A percentile compares a stretch with the other conserved stretches of the same genome.
phyloP scores from a whole-genome alignment of 192 early-diverging fungal genomes.

The Obelidium mucronatum region DNA sequence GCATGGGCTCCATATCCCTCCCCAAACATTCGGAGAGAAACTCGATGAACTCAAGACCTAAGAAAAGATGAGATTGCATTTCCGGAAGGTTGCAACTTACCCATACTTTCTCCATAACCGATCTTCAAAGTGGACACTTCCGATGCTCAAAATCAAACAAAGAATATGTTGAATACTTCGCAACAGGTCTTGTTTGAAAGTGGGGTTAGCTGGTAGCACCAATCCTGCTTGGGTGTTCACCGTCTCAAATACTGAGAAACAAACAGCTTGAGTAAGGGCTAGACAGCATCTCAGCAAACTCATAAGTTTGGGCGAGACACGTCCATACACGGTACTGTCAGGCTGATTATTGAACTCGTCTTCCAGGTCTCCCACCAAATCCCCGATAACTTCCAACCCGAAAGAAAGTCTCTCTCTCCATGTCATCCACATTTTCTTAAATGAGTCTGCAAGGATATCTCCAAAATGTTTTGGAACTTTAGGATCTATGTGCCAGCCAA shows the following conservation, averaged over 20 bases:
- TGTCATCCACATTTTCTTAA: slow-evolving; percentile 48
- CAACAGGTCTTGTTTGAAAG: not conserved
- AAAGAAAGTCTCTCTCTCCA: slow-evolving; percentile 59
- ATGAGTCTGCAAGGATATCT: slow-evolving; percentile 53
- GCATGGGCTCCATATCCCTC: slow-evolving; percentile 25
- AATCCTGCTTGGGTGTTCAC: slow-evolving; percentile 36
- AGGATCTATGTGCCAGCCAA: slow-evolving; percentile 76
- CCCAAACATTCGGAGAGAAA: slow-evolving; percentile 39
- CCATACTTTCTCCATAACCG: slow-evolving; percentile 50
- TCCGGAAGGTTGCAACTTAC: slow-evolving; percentile 28
- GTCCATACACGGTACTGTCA: not conserved
- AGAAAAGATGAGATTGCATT: not conserved
- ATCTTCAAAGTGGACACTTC: slow-evolving; percentile 33
- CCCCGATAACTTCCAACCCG: slow-evolving; percentile 57
- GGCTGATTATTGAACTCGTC: not conserved
- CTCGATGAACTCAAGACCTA: slow-evolving; percentile 39
- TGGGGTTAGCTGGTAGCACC: not conserved
- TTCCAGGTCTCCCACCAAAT: slow-evolving; percentile 62
- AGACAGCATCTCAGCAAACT: slow-evolving; percentile 18
- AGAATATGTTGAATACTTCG: slow-evolving; percentile 36
- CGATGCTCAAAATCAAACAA: slow-evolving; percentile 41
- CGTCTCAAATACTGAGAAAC: slow-evolving; percentile 38
- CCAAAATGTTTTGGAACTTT: slow-evolving; percentile 46
- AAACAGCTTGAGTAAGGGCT: slow-evolving; percentile 35
- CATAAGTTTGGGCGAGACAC: not conserved